A percentile compares a stretch with the other conserved stretches of the same genome.
Conservation (phyloP, 2,329 filamentous ascomycete species). For the Stenocarpella maydis region DNA sequence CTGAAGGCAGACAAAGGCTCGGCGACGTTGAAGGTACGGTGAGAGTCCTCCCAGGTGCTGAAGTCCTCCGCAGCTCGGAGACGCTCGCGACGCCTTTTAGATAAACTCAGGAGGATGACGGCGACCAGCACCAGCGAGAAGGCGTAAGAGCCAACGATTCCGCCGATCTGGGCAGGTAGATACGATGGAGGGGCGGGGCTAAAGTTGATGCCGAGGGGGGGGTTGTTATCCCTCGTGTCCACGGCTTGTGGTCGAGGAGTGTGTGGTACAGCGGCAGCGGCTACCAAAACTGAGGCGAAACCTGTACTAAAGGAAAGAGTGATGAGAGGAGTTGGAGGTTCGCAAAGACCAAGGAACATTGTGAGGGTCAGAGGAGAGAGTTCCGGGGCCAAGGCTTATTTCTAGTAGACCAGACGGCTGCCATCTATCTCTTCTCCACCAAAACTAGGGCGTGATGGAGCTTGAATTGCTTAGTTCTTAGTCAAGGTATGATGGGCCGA, state of each 20-base stretch:
- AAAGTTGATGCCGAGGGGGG: slow-evolving; percentile 58
- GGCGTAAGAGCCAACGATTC: slow-evolving; percentile 85
- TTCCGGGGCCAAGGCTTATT: slow-evolving; percentile 30
- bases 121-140: slow-evolving; percentile 79
- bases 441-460: slow-evolving; percentile 33
- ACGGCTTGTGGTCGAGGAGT: slow-evolving; percentile 38
- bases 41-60: slow-evolving; percentile 53
- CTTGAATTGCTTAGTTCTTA: slow-evolving; percentile 30
- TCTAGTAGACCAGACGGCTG: slow-evolving; percentile 24
- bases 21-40: slow-evolving; percentile 45
- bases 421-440: slow-evolving; percentile 27
- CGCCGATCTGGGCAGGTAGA: slow-evolving; percentile 83
- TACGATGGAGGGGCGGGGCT: slow-evolving; percentile 66
- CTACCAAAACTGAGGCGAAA: slow-evolving; percentile 34
- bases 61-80: slow-evolving; percentile 61
- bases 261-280: slow-evolving; percentile 42
- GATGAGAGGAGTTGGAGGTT: slow-evolving; percentile 9
- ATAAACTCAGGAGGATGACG: slow-evolving; percentile 67
- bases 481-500: slow-evolving; percentile 50
- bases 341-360: slow-evolving; percentile 31
- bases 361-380: slow-evolving; percentile 29
- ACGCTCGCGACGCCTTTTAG: slow-evolving; percentile 62
- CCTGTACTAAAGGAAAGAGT: slow-evolving; percentile 25
- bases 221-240: slow-evolving; percentile 42
- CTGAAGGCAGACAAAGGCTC: slow-evolving; percentile 40